These are phyloP conservation scores for Paramecium octaurelia DNA, from an alignment of 73 alveolate species.

Conservation along the genomic window DNA sequence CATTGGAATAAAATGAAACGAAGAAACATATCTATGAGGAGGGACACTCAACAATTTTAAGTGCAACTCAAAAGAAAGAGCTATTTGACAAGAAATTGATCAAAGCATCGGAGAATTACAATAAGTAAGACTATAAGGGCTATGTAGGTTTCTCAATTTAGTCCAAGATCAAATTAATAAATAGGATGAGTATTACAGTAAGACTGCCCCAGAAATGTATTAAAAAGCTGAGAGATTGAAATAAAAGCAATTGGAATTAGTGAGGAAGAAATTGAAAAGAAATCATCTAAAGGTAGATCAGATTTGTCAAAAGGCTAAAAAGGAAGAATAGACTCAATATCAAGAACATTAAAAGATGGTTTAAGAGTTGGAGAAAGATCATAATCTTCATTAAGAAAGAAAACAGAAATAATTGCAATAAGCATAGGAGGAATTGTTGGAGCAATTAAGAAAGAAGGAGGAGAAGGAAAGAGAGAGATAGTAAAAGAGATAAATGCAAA, in stretches of 20 bases:
- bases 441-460: not conserved
- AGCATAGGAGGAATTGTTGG: not conserved
- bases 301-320: not conserved
- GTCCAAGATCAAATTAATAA: not conserved
- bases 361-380: not conserved
- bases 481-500: not conserved
- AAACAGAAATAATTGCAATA: not conserved
- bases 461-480: conserved; percentile 4
- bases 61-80: not conserved
- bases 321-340: not conserved
- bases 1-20: not conserved
- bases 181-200: not conserved
- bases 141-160: not conserved
- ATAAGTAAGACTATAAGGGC: not conserved
- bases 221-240: not conserved
- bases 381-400: not conserved
- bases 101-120: not conserved
- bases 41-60: not conserved
- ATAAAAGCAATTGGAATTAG: not conserved
- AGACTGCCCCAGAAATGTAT: not conserved
- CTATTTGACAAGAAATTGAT: not conserved
- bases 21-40: not conserved
- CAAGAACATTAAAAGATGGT: not conserved
- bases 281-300: not conserved
- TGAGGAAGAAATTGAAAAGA: not conserved